Conservation (phyloP, 129 eudicot species). For the Artemisia annua region DNA sequence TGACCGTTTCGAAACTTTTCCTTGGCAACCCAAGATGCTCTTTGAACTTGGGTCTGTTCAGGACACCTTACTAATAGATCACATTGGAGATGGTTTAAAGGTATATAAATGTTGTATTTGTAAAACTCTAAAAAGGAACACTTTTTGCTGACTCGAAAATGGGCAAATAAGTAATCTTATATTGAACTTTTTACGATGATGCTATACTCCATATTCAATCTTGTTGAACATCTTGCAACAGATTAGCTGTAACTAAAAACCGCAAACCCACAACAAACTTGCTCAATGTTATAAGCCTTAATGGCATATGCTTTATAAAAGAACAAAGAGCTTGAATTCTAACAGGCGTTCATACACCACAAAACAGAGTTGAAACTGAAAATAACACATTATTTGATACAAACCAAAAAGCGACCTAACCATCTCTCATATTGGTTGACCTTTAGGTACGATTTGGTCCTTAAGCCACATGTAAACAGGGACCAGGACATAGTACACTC, state of each 20-base stretch:
- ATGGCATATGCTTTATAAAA: neutral
- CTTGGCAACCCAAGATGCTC: no score
- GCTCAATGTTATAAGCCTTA: conserved; percentile 8
- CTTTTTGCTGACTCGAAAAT: no score
- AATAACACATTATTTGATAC: conserved; percentile 18
- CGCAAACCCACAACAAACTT: neutral
- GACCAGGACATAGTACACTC: conserved; percentile 56
- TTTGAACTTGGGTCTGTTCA: no score
- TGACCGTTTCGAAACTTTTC: no score
- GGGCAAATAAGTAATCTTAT: no score
- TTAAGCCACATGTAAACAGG: conserved; percentile 86
- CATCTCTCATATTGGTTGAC: conserved; percentile 45
- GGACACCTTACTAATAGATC: no score
- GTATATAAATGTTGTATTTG: no score
- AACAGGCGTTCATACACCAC: conserved; percentile 23
- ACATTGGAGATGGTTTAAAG: no score
- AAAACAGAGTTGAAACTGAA: conserved; percentile 21
- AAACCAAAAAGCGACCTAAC: conserved; percentile 18
- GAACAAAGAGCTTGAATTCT: conserved; percentile 18
- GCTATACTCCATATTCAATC: neutral
- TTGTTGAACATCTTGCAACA: no score
- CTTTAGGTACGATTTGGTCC: conserved; percentile 64
- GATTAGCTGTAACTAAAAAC: neutral
- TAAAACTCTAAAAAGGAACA: no score
- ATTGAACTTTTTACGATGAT: no score